Base-by-base conservation (phyloP, 495 filamentous ascomycete genomes). In the Amniculicola lignicola region DNA sequence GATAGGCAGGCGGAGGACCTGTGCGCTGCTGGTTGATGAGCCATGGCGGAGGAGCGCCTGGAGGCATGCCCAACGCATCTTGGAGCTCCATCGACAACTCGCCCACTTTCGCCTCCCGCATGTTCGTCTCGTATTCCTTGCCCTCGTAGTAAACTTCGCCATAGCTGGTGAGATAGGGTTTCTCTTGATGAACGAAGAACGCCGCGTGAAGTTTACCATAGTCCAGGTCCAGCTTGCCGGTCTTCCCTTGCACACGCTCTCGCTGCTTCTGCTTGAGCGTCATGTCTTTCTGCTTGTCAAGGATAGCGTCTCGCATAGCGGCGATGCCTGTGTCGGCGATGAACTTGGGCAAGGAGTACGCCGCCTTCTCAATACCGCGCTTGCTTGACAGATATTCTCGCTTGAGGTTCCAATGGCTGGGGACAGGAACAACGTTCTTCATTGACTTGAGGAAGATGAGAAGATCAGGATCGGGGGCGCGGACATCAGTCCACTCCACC, bases 121-220 rank as follows among this genome's bases (percentile, higher is more conserved):
- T 78, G 73, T 97, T 95, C 4, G 91, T 95, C 72, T 98, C 93
- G 68, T 88, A 95, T 70, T 98, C 93, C 68, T 98, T 98, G 61
- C 93, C 93, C 65, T 98, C 93, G 67, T 96, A 96, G 70, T 98
- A 98, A 15, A 97, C 90, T 69, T 98, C 93, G 23, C 93, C 93
- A 64, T 95, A 97, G 16, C 90, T 82, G 36, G 93, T 97, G 44
- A 98, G 72, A 58, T 90, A 84, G 1, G 93, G 93, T 67, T 98
- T 98, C 29, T 88, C 95, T 70, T 98, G 93, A 65, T 93, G 94
- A 22, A 90, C 80, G 76, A 97, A 98, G 73, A 98, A 98, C 5
- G 93, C 93, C 67, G 96, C 93, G 68, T 96, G 95, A 23, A 97
- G 81, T 68, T 93, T 96, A 67, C 95, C 89, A 68, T 97, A 98